Evolutionary conservation across 2,329 filamentous ascomycete genomes (phyloP), one percentile per base, ranked within the genome.

Genomic region (Cordyceps militaris): DNA sequence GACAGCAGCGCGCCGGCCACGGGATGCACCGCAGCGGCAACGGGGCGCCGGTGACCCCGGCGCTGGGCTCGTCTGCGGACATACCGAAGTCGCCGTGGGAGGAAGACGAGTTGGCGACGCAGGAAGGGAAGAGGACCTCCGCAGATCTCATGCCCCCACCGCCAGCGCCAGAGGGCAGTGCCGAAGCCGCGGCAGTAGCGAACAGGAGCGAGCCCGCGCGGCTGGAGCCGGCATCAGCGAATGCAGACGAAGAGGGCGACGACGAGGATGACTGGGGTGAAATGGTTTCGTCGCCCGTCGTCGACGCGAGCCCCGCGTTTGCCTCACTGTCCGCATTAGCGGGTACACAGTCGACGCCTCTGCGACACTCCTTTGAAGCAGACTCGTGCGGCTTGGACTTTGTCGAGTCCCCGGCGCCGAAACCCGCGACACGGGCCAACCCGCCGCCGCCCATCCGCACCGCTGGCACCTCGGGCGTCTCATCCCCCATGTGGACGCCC

Each of bases 211-310:
- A 11, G 47, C 24, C 26, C 7, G 26, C 34, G 23, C 36, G 30
- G 2, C 50, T 10, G 6, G 43, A 40, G 11, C 7, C 6, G 1
- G 54, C 46, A 38, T 19, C 50, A 21, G 4, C 3, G 8, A 8
- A 55, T 4, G n/a, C 14, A 19, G 62, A 63, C 48, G 65, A 64
- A 0, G 66, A 67, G 0, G 70, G 72, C 6, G 71, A 76, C 0
- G 77, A 81, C 5, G 79, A 82, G 2, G 80, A 82, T 46, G 81
- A 84, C 38, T 84, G 81, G 81, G 81, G 81, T 2, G 81, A 84
- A 60, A 84, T 84, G 81, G 72, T 84, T 34, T 67, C 70, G 3
- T 71, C 69, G 4, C 67, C 71, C 2, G 61, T 66, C 2, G 56
- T 40, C 4, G 28, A 52, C 30, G 19, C 32, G 23, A 42, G 38